These are phyloP conservation scores for Tolypocladium paradoxum DNA, from an alignment of 2,329 filamentous ascomycete genomes.

Conservation along the genomic window DNA sequence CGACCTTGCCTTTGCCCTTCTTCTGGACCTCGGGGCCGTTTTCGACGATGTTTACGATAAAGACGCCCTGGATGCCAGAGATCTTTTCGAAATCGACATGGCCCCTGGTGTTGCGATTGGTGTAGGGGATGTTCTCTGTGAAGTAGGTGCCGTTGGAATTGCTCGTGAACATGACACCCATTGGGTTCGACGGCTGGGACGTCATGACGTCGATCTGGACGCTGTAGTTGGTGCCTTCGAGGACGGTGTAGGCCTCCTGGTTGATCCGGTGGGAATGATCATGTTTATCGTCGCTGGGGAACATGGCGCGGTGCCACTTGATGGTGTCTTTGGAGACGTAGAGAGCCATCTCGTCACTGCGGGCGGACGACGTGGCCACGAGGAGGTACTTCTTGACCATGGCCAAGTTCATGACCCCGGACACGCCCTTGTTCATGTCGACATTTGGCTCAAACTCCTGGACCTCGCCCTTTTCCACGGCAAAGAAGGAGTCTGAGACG, in stretches of 20 bases:
- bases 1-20: slow-evolving; percentile 47
- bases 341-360: slow-evolving; percentile 82
- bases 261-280: slow-evolving; percentile 60
- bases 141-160: slow-evolving; percentile 98
- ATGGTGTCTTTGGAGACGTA: slow-evolving; percentile 78
- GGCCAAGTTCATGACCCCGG: slow-evolving; percentile 72
- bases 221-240: slow-evolving; percentile 96
- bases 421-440: slow-evolving; percentile 60
- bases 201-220: slow-evolving; percentile 93
- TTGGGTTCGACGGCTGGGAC: slow-evolving; percentile 49
- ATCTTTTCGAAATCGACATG: slow-evolving; percentile 95
- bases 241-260: slow-evolving; percentile 81
- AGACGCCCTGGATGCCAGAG: slow-evolving; percentile 80
- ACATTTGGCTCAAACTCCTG: slow-evolving; percentile 67
- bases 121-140: slow-evolving; percentile 81
- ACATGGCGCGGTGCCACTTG: slow-evolving; percentile 86
- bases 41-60: slow-evolving; percentile 78
- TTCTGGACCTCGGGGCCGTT: slow-evolving; percentile 70
- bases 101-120: slow-evolving; percentile 67
- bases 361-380: slow-evolving; percentile 66
- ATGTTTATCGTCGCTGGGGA: slow-evolving; percentile 63
- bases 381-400: slow-evolving; percentile 80
- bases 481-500: slow-evolving; percentile 77
- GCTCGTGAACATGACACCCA: slow-evolving; percentile 87
- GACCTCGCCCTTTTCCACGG: slow-evolving; percentile 32